These are phyloP conservation scores for Lactarius evosmus DNA, from an alignment of 768 basidiomycete genomes.

Conservation along the genomic window DNA sequence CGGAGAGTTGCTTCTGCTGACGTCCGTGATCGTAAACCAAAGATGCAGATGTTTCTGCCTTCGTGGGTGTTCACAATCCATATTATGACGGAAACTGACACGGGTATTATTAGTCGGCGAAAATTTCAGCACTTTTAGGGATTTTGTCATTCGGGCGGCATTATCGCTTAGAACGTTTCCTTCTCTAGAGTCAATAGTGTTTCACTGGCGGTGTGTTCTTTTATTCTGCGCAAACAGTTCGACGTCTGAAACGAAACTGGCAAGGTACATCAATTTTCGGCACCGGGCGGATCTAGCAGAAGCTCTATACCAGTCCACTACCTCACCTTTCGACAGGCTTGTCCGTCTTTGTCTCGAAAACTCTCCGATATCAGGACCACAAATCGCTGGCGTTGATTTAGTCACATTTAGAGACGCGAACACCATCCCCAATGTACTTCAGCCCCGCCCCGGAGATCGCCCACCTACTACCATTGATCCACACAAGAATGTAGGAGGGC, in stretches of 20 bases:
- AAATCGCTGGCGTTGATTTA: neutral
- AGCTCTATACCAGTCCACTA: slow-evolving; percentile 10
- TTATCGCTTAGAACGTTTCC: neutral
- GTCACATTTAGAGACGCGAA: neutral
- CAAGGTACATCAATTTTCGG: neutral
- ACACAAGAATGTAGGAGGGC: neutral
- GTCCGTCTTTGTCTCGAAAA: neutral
- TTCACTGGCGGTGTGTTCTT: slow-evolving; percentile 8
- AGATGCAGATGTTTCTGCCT: slow-evolving; percentile 21
- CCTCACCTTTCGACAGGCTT: slow-evolving; percentile 12
- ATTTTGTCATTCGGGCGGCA: slow-evolving; percentile 1
- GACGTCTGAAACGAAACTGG: neutral
- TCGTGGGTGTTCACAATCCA: neutral
- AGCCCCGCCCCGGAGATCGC: neutral
- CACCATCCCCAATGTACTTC: slow-evolving; percentile 1
- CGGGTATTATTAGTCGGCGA: neutral
- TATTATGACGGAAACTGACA: neutral
- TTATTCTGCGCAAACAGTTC: too few relatives aligned
- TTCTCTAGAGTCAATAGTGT: neutral
- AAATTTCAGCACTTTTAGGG: slow-evolving; percentile 7
- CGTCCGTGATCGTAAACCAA: neutral
- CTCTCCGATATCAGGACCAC: neutral
- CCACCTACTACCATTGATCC: neutral
- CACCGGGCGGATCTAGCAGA: neutral
- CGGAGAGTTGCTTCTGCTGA: neutral